Percentiles rank a stretch among this genome's conserved stretches.
These are phyloP conservation scores for Chamaecyparis obtusa DNA, from an alignment of 75 land plant genomes.

Conservation along the genomic window DNA sequence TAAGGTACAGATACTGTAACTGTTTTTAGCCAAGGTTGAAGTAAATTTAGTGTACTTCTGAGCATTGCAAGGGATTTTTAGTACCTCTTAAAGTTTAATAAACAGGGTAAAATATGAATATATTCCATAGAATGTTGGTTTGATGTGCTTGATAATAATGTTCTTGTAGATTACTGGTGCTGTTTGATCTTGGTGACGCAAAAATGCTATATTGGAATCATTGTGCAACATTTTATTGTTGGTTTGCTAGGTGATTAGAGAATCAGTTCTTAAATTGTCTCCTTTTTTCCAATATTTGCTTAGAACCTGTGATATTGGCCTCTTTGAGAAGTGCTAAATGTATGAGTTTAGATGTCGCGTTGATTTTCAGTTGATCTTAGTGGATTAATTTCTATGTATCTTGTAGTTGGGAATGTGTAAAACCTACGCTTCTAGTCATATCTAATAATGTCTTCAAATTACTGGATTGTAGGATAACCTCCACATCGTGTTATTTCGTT, in stretches of 20 bases:
- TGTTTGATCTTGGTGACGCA: neutral
- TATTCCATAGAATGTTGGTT: neutral
- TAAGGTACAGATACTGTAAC: no score
- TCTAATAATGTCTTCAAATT: neutral
- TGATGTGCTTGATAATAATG: neutral
- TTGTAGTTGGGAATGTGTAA: neutral
- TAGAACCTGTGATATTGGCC: neutral
- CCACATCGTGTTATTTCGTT: neutral
- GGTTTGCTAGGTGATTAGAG: neutral
- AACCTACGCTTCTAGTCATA: neutral
- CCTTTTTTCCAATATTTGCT: neutral
- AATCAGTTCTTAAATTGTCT: neutral
- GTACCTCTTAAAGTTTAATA: neutral
- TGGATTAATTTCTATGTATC: neutral
- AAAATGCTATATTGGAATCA: neutral
- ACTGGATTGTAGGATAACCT: neutral
- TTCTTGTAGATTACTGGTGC: neutral
- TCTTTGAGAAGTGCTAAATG: neutral
- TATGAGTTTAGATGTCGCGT: neutral
- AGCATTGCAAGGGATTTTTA: neutral
- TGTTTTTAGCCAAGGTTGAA: neutral
- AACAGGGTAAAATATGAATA: neutral
- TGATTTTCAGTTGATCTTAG: neutral
- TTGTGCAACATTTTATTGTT: neutral
- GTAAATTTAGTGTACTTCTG: neutral